A percentile compares a stretch with the other conserved stretches of the same genome.
Evolutionary conservation across 2,329 filamentous ascomycete genomes (phyloP).

Genomic region (Alternaria sp.): DNA sequence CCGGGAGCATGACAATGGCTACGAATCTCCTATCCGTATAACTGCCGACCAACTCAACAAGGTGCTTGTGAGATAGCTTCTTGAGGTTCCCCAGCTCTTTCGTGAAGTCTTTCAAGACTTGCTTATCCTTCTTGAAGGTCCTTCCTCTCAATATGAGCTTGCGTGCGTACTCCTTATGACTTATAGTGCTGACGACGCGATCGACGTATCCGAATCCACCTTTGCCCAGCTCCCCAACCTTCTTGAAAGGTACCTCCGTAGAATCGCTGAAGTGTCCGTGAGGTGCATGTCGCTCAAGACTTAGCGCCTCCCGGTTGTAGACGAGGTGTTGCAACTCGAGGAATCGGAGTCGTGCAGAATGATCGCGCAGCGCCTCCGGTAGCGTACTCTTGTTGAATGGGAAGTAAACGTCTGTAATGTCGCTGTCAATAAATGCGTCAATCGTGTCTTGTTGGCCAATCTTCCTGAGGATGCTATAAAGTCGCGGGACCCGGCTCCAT

Average conservation of each 20-base stretch:
- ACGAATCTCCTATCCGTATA: constrained; percentile 41
- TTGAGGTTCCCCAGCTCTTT: constrained; percentile 23
- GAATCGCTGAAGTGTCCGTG: constrained; percentile 18
- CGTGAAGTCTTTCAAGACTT: constrained; percentile 15
- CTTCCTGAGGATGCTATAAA: constrained; percentile 21
- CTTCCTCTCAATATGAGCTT: constrained; percentile 25
- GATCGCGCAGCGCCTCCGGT: background rate
- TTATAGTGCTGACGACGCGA: constrained; percentile 27
- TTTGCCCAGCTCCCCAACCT: constrained; percentile 20
- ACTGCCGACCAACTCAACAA: constrained; percentile 31
- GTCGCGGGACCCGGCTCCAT: constrained; percentile 21
- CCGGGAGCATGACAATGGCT: constrained; percentile 39
- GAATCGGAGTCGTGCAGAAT: constrained; percentile 8
- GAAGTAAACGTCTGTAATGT: constrained; percentile 13
- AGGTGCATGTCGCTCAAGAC: constrained; percentile 9
- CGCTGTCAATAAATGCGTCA: constrained; percentile 16
- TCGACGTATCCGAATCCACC: constrained; percentile 30
- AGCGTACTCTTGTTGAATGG: background rate
- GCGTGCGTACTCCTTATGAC: constrained; percentile 27
- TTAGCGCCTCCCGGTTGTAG: constrained; percentile 6
- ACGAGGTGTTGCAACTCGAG: constrained; percentile 21
- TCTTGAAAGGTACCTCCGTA: constrained; percentile 16
- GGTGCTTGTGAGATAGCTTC: constrained; percentile 12
- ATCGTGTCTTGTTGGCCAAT: constrained; percentile 16
- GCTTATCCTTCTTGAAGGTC: constrained; percentile 16